Evolutionary conservation across 169 alveolate genomes (phyloP).

Genomic region (Plasmodium vinckei): DNA sequence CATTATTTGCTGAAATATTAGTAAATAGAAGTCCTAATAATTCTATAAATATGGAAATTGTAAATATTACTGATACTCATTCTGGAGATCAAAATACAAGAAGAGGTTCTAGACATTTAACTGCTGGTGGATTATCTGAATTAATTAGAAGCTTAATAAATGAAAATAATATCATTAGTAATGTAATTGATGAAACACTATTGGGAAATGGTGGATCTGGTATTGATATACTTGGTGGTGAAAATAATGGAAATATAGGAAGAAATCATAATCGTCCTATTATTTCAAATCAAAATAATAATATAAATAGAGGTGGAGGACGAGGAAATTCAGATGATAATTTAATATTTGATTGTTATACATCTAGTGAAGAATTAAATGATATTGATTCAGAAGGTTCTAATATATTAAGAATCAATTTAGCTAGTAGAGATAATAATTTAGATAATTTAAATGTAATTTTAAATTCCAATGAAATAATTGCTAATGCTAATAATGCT

Average conservation of each 20-base stretch:
- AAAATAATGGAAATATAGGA: neutral
- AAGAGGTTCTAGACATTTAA: constrained; percentile 24
- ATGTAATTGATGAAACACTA: constrained; percentile 36
- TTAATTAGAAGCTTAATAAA: constrained; percentile 20
- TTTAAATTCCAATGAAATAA: neutral
- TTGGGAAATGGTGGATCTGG: neutral
- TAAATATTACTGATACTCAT: constrained; percentile 17
- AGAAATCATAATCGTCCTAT: neutral
- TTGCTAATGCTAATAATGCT: constrained; percentile 9
- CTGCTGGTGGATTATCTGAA: constrained; percentile 57
- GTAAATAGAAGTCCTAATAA: constrained; percentile 22
- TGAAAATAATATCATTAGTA: constrained; percentile 31
- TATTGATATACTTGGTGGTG: neutral
- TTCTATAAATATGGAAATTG: constrained; percentile 47
- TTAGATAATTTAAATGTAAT: neutral
- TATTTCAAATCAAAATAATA: neutral
- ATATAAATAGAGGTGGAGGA: neutral
- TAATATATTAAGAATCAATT: constrained; percentile 2
- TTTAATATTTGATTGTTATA: constrained; percentile 26
- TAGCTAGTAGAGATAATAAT: constrained; percentile 4
- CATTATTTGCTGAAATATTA: constrained; percentile 52
- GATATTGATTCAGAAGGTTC: neutral
- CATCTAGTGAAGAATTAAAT: constrained; percentile 44
- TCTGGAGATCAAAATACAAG: constrained; percentile 4
- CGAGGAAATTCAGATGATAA: constrained; percentile 4